Evolutionary conservation across 192 early-diverging fungal species (phyloP), one percentile per base, ranked within the genome.

Genomic region (Chytriomyces confervae): DNA sequence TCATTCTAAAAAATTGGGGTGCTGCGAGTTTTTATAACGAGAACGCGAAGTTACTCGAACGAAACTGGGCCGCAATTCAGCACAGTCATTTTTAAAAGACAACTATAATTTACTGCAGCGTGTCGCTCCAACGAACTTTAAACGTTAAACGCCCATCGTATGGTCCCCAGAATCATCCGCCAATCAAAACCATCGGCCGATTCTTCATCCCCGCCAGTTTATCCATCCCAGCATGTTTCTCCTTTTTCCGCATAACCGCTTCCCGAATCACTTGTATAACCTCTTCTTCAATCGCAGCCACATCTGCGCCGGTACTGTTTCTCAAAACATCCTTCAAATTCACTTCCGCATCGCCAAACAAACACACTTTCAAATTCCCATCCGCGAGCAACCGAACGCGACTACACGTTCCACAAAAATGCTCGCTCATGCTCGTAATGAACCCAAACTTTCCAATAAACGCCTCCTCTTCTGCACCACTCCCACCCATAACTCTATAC

Each of bases 351-450:
- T 96, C 95, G 0, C 97, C 97, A 90, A 98, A 98, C 27, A 98
- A 78, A 68, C 97, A 98, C 9, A 89, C 82, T 79, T 99, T 99
- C 69, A 99, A 81, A 76, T 94, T 96, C 5, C 97, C 97, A 79
- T 99, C 95, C 2, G 97, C 95, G 23, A 95, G 91, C 51, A 99
- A 88, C 7, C 97, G 92, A 49, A 99, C 83, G 20, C 97, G 91
- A 79, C 96, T 97, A 81, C 97, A 99, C 0, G 95, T 93, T 5
- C 91, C 88, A 85, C 96, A 99, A 72, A 99, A 99, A 69, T 97
- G 94, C 50, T 96, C 91, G n/a, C 95, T 95, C 97, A 99, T 99
- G 2, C 95, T 96, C 4, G 95, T 95, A 65, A 99, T 97, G 79
- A 97, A 99, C 0, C 97, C 97, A 83, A 99, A 91, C 80, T 92